These are phyloP conservation scores for Mycena galopus DNA, from an alignment of 768 basidiomycete species.

Conservation along the genomic window DNA sequence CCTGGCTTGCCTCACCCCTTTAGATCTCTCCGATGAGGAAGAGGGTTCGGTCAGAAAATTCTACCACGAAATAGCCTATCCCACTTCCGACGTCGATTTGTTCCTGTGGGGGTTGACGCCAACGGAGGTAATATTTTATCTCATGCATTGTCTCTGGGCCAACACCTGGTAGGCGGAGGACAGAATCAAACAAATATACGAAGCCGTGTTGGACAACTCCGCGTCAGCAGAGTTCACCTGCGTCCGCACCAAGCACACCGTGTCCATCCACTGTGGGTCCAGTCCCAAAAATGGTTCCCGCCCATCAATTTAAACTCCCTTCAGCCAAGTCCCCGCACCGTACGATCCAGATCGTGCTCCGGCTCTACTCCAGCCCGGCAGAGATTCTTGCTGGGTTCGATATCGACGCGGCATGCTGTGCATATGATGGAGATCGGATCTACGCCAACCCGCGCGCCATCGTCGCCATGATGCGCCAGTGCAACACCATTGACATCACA, in stretches of 20 bases:
- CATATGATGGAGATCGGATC: constrained; percentile 64
- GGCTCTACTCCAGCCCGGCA: constrained; percentile 72
- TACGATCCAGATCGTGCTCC: constrained; percentile 73
- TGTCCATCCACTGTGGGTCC: constrained; percentile 71
- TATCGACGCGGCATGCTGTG: constrained; percentile 73
- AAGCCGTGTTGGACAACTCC: constrained; percentile 76
- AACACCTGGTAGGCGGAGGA: constrained; percentile 59
- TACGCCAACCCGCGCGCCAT: constrained; percentile 73
- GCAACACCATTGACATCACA: constrained; percentile 72
- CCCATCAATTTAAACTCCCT: background rate
- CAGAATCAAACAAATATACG: constrained; percentile 70
- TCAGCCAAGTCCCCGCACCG: constrained; percentile 76
- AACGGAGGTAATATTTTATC: constrained; percentile 55
- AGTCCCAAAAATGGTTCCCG: background rate
- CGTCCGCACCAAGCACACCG: constrained; percentile 73
- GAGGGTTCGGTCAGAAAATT: constrained; percentile 68
- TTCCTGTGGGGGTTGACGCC: constrained; percentile 72
- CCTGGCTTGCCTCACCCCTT: constrained; percentile 67
- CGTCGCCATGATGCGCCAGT: constrained; percentile 73
- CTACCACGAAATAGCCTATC: constrained; percentile 67
- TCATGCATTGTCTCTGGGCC: background rate
- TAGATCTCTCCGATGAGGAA: constrained; percentile 59
- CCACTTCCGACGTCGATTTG: constrained; percentile 73
- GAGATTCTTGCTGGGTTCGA: constrained; percentile 79
- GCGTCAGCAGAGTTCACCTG: constrained; percentile 65